Evolutionary conservation across 2,329 filamentous ascomycete genomes (phyloP).

Genomic region (Cylindrodendrum hubeiense): DNA sequence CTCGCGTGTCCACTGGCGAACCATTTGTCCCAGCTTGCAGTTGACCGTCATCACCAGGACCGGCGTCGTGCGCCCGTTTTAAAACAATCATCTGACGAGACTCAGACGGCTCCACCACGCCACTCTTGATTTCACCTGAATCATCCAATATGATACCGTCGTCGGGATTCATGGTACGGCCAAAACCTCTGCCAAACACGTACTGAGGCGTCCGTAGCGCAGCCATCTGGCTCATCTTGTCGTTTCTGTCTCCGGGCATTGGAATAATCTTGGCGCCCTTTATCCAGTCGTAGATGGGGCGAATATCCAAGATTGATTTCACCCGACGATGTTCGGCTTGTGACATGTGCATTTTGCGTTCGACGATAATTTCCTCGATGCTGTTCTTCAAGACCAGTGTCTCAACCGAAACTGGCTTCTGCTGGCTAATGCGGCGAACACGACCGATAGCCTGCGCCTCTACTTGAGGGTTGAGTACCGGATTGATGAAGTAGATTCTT

Average conservation of each 20-base stretch:
- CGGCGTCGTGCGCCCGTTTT: conserved; percentile 42
- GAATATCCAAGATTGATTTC: conserved; percentile 69
- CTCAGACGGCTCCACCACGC: conserved; percentile 14
- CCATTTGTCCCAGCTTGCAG: conserved; percentile 20
- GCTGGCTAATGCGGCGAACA: conserved; percentile 88
- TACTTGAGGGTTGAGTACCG: conserved; percentile 85
- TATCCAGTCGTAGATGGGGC: conserved; percentile 71
- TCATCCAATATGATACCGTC: conserved; percentile 57
- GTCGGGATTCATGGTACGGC: conserved; percentile 56
- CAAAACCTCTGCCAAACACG: conserved; percentile 65
- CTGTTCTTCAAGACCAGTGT: conserved; percentile 85
- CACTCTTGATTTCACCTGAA: conserved; percentile 24
- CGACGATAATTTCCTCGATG: conserved; percentile 86
- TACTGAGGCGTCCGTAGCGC: conserved; percentile 58
- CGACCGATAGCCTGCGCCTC: conserved; percentile 94
- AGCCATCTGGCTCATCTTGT: conserved; percentile 62
- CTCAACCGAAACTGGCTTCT: conserved; percentile 82
- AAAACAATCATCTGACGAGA: conserved; percentile 26
- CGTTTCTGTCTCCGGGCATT: conserved; percentile 41
- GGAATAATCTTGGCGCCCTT: conserved; percentile 61
- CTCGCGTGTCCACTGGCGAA: conserved; percentile 27
- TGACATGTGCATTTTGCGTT: conserved; percentile 80
- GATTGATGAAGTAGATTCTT: conserved; percentile 89
- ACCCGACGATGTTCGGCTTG: conserved; percentile 69
- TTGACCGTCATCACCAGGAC: conserved; percentile 26